Base-by-base conservation (phyloP, 2,329 filamentous ascomycete species). In the Talaromyces sp. region DNA sequence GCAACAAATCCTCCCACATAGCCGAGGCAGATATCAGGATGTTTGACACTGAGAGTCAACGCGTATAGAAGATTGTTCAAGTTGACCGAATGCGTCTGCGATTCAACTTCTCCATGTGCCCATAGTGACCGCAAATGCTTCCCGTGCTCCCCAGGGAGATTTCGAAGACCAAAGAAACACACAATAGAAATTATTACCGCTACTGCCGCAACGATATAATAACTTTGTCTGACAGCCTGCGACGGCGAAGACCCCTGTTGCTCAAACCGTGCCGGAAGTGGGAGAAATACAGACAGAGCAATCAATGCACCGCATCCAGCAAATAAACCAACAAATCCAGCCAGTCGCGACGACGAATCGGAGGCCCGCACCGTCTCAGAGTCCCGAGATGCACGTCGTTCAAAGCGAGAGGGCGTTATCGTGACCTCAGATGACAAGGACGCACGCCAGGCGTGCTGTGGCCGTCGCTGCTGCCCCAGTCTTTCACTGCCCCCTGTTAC, bases 1-100 rank as follows among this genome's bases (percentile, higher is more conserved):
- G 93, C 94, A 2, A 99, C 94, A 69, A 98, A 97, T 1, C 95
- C 95, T 65, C 94, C 95, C 0, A 98, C 79, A 70, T 98, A 99
- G 31, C 90, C 94, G 0, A 98, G 83, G 18, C 87, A 88, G 64
- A 99, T 96, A 67, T 89, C 85, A 9, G 87, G 82, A 71, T 96
- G 90, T 8, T 81, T 86, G 68, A 92, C 86, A 14, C 90, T 93
- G 10, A 96, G 83, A 6, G 86, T 68, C 68, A 93, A 73, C 40
- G 90, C 83, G 64, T 87, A 79, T 65, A 83, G 78, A 57, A 91
- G 78, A 59, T 90, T 82, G 65, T 84, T 78, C 63, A 82, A 80
- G 68, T 74, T 44, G 56, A 31, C 12, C 52, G 61, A 12, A 51
- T 27, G 18, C 18, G 44, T 31, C 10, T 30, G 53, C 34, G 61